These are phyloP conservation scores for Fusarium caatingaense DNA, from an alignment of 2,329 filamentous ascomycete genomes.

Conservation along the genomic window DNA sequence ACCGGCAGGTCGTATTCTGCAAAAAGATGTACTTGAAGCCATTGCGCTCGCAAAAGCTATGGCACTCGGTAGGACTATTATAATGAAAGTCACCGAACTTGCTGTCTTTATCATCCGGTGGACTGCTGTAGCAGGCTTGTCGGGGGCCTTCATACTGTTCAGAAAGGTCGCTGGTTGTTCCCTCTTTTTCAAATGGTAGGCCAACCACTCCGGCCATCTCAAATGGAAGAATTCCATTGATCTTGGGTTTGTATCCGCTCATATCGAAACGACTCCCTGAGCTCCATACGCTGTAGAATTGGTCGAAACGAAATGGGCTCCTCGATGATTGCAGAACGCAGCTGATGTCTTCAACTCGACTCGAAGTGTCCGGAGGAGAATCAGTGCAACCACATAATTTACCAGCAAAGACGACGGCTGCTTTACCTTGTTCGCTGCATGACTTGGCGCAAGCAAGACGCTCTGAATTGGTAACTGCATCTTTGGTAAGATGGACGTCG, in stretches of 20 bases:
- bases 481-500: not conserved
- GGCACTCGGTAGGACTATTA: not conserved
- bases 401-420: not conserved
- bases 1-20: not conserved
- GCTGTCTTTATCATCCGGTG: too few relatives aligned
- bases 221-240: not conserved
- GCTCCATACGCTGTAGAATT: not conserved
- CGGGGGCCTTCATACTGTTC: not conserved
- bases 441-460: not conserved
- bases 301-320: not conserved
- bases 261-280: not conserved
- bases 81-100: fast-evolving
- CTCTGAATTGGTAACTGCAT: not conserved
- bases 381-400: not conserved
- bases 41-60: not conserved
- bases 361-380: not conserved
- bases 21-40: not conserved
- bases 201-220: too few relatives aligned
- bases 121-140: not conserved
- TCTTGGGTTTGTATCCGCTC: not conserved
- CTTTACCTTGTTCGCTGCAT: not conserved
- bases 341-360: not conserved
- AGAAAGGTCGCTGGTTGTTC: fast-evolving
- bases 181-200: too few relatives aligned
- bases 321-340: not conserved